Evolutionary conservation across 2,329 filamentous ascomycete genomes (phyloP).

Genomic region (Epichloe brachyelytri): DNA sequence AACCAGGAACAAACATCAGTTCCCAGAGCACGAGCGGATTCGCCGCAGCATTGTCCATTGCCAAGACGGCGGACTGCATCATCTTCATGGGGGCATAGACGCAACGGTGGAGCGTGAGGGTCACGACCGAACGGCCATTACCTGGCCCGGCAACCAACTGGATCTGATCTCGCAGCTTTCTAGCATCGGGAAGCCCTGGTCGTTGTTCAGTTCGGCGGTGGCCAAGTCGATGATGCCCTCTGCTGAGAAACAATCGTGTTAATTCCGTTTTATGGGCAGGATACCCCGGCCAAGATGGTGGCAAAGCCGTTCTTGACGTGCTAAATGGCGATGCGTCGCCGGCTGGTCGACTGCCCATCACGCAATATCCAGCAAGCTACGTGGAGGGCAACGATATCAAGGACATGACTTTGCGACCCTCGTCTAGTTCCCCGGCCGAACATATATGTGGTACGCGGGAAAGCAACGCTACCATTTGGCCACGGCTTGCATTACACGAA

Average conservation of each 20-base stretch:
- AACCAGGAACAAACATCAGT: neutral
- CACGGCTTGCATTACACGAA: slow-evolving; percentile 46
- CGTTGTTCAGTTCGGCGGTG: slow-evolving; percentile 40
- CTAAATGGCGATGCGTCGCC: slow-evolving; percentile 36
- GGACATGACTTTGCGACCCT: slow-evolving; percentile 41
- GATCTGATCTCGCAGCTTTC: slow-evolving; percentile 30
- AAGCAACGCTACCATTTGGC: slow-evolving; percentile 39
- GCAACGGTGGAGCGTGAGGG: slow-evolving; percentile 37
- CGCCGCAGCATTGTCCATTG: neutral
- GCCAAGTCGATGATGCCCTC: slow-evolving; percentile 36
- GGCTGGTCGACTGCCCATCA: slow-evolving; percentile 40
- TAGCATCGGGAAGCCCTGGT: slow-evolving; percentile 34
- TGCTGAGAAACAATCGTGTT: slow-evolving; percentile 34
- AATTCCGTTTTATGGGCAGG: slow-evolving; percentile 43
- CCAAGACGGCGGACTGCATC: slow-evolving; percentile 27
- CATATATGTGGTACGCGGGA: slow-evolving; percentile 44
- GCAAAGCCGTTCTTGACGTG: slow-evolving; percentile 39
- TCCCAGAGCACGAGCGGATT: neutral
- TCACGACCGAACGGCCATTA: slow-evolving; percentile 35
- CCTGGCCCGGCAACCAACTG: slow-evolving; percentile 39
- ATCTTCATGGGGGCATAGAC: slow-evolving; percentile 45
- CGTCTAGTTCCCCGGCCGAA: slow-evolving; percentile 33
- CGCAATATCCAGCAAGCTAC: slow-evolving; percentile 42
- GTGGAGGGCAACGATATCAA: slow-evolving; percentile 36
- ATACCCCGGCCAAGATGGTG: slow-evolving; percentile 48